phyloP scores from a whole-genome alignment of 345 rosid species.

The Brassica cretica region DNA sequence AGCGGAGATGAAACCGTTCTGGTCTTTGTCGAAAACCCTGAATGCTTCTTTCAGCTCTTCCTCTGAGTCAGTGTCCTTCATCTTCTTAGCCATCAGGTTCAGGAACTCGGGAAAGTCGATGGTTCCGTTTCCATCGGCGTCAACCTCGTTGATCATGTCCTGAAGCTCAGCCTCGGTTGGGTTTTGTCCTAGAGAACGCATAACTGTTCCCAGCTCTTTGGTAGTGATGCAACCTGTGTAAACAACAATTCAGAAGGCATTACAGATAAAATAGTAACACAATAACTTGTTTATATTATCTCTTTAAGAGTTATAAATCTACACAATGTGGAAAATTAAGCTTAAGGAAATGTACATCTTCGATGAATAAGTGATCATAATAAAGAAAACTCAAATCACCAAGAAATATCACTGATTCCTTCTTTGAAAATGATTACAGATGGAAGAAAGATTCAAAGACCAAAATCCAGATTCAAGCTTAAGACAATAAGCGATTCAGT shows the following conservation, averaged over 20 bases:
- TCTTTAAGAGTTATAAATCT: too few relatives aligned
- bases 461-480: not conserved
- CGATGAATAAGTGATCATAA: too few relatives aligned
- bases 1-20: conserved; percentile 52
- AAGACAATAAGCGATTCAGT: not conserved
- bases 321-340: too few relatives aligned
- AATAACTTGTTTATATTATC: too few relatives aligned
- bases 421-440: not conserved
- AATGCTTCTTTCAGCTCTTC: conserved; percentile 46
- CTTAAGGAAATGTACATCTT: not conserved
- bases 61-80: conserved; percentile 52
- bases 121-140: conserved; percentile 56
- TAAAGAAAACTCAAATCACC: not conserved
- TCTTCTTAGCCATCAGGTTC: conserved; percentile 54
- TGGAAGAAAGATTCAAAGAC: not conserved
- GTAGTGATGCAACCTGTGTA: conserved; percentile 49
- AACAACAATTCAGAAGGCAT: not conserved
- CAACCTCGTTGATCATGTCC: conserved; percentile 59
- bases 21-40: conserved; percentile 54
- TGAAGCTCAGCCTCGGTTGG: conserved; percentile 57
- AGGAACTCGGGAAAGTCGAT: conserved; percentile 55
- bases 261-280: not conserved
- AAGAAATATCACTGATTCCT: too few relatives aligned
- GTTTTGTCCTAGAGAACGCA: conserved; percentile 60
- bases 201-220: conserved; percentile 54